Percentiles rank a stretch among this genome's conserved stretches.
These are phyloP conservation scores for Porogramme epimiltina DNA, from an alignment of 1,284 basidiomycete species.

Conservation along the genomic window DNA sequence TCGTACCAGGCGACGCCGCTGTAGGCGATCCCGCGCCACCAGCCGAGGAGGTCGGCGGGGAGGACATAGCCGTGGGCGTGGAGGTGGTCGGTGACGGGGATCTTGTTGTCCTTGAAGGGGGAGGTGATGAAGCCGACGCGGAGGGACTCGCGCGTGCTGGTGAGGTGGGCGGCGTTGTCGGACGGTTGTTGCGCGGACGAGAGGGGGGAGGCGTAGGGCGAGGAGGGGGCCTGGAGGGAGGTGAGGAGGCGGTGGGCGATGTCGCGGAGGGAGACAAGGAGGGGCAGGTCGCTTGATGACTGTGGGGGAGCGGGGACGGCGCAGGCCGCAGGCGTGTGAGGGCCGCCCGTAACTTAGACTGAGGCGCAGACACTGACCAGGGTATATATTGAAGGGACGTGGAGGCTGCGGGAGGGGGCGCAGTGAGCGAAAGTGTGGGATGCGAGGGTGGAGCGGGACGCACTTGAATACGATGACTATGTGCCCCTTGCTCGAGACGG, in stretches of 20 bases:
- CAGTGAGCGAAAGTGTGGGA: not conserved
- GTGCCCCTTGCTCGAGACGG: slow-evolving; percentile 70
- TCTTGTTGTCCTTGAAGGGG: slow-evolving; percentile 72
- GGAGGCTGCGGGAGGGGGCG: slow-evolving; percentile 47
- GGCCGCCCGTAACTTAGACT: not conserved
- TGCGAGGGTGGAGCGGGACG: slow-evolving; percentile 36
- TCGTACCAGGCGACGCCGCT: slow-evolving; percentile 71
- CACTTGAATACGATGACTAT: slow-evolving; percentile 76
- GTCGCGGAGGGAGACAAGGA: slow-evolving; percentile 64
- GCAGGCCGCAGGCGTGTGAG: not conserved
- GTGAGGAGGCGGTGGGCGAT: slow-evolving; percentile 58
- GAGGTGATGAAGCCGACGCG: slow-evolving; percentile 76
- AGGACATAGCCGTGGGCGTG: slow-evolving; percentile 73
- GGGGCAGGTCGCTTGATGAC: slow-evolving; percentile 74
- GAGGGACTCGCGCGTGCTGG: slow-evolving; percentile 34
- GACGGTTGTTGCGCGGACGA: slow-evolving; percentile 6
- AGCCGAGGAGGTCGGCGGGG: slow-evolving; percentile 65
- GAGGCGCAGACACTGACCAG: slow-evolving; percentile 47
- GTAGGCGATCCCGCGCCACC: slow-evolving; percentile 71
- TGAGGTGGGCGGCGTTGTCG: not conserved
- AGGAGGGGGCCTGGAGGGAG: slow-evolving; percentile 43
- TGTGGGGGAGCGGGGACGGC: slow-evolving; percentile 35
- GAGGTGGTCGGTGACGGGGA: slow-evolving; percentile 75
- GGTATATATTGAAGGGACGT: slow-evolving; percentile 75
- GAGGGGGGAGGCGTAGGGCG: slow-evolving; percentile 30